Percentiles rank a stretch among this genome's conserved stretches.
These are phyloP conservation scores for Aureobasidium musti DNA, from an alignment of 2,329 filamentous ascomycete species.

Conservation along the genomic window DNA sequence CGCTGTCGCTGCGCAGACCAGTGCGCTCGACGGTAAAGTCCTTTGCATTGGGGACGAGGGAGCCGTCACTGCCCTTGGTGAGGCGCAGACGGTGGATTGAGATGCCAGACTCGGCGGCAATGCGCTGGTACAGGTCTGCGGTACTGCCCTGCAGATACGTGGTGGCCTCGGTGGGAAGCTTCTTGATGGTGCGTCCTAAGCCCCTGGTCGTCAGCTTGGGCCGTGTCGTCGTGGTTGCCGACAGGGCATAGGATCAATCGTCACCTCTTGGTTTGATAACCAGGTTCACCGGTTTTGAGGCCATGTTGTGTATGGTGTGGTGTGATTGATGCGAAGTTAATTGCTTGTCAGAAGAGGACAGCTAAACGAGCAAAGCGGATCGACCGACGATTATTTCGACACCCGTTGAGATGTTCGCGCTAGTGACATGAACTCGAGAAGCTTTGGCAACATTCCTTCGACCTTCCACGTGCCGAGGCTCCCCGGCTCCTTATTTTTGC, in stretches of 20 bases:
- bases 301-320: slow-evolving; percentile 33
- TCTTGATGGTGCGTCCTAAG: slow-evolving; percentile 62
- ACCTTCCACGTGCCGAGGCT: slow-evolving; percentile 15
- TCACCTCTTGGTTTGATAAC: slow-evolving; percentile 51
- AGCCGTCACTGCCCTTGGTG: slow-evolving; percentile 65
- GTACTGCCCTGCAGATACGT: slow-evolving; percentile 55
- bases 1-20: slow-evolving; percentile 60
- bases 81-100: slow-evolving; percentile 63
- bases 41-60: slow-evolving; percentile 57
- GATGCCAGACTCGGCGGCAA: slow-evolving; percentile 57
- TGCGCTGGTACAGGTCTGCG: slow-evolving; percentile 58
- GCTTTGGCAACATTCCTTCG: slow-evolving; percentile 22
- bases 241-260: background rate
- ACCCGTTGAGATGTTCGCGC: slow-evolving; percentile 6
- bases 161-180: slow-evolving; percentile 59
- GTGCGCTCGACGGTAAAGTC: slow-evolving; percentile 56
- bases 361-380: slow-evolving; percentile 3
- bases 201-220: slow-evolving; percentile 21
- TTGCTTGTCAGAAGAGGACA: background rate
- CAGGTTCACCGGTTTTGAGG: slow-evolving; percentile 48
- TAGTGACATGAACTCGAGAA: background rate
- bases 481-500: background rate
- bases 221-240: background rate
- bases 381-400: background rate
- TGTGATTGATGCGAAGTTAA: background rate